phyloP scores from a whole-genome alignment of 2,329 filamentous ascomycete species.

The Saccharata proteae region DNA sequence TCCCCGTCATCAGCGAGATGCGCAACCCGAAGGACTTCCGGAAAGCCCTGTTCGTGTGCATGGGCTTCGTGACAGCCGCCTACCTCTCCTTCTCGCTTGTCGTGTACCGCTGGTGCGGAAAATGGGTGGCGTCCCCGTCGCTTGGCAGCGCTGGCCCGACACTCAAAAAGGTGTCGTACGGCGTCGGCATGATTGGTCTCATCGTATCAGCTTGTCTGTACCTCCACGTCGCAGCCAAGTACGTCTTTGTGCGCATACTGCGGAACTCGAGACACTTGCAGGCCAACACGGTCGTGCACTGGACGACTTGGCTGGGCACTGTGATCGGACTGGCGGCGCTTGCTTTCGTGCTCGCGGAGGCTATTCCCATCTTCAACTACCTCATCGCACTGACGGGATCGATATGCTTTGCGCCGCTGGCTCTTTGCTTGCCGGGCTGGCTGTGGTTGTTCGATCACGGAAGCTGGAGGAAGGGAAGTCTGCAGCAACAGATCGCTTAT shows the following conservation, averaged over 20 bases:
- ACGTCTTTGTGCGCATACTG: constrained; percentile 54
- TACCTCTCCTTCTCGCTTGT: constrained; percentile 49
- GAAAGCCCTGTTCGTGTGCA: constrained; percentile 48
- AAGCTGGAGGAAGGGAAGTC: constrained; percentile 26
- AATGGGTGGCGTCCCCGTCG: constrained; percentile 50
- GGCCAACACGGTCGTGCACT: constrained; percentile 35
- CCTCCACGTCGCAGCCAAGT: constrained; percentile 53
- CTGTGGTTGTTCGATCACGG: constrained; percentile 41
- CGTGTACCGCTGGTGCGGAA: constrained; percentile 56
- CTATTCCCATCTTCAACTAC: constrained; percentile 59
- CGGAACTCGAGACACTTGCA: constrained; percentile 45
- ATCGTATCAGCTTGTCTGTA: constrained; percentile 61
- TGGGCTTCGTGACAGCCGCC: constrained; percentile 43
- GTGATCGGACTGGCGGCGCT: constrained; percentile 51
- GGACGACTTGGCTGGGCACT: constrained; percentile 30
- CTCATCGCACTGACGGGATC: constrained; percentile 40
- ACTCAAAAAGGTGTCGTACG: constrained; percentile 54
- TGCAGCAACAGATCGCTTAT: constrained; percentile 25
- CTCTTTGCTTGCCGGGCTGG: constrained; percentile 36
- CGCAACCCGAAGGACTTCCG: constrained; percentile 45
- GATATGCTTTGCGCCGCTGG: constrained; percentile 40
- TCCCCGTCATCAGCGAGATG: constrained; percentile 57
- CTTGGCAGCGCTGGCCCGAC: constrained; percentile 47
- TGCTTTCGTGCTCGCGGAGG: constrained; percentile 57
- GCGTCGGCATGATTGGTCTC: constrained; percentile 58